Evolutionary conservation across 1,284 basidiomycete genomes (phyloP).

Genomic region (Trichosporon faecale): DNA sequence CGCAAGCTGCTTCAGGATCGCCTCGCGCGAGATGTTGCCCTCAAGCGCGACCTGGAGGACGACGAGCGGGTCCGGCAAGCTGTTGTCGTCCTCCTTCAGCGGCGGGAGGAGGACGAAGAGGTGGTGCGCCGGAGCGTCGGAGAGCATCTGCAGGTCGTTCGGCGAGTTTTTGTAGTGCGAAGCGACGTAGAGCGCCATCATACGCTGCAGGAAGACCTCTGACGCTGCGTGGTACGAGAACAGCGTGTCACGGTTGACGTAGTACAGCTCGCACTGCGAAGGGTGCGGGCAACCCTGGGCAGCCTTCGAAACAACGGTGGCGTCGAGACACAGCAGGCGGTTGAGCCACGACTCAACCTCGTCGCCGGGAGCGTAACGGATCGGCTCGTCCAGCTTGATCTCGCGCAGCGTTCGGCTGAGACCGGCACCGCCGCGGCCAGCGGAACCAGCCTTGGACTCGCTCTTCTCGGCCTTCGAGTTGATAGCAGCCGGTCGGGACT

Average conservation of each 20-base stretch:
- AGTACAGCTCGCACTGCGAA: conserved; percentile 88
- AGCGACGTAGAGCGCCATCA: conserved; percentile 97
- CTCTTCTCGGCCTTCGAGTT: conserved; percentile 56
- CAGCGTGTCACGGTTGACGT: conserved; percentile 91
- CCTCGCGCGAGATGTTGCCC: conserved; percentile 83
- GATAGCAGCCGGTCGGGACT: conserved; percentile 59
- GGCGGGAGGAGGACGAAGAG: conserved; percentile 94
- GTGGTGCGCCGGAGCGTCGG: conserved; percentile 94
- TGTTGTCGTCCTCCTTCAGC: conserved; percentile 76
- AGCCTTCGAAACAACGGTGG: conserved; percentile 65
- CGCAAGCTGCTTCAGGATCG: conserved; percentile 81
- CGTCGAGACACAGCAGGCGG: conserved; percentile 84
- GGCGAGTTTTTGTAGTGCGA: conserved; percentile 99
- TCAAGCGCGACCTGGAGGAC: conserved; percentile 95
- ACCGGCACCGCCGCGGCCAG: conserved; percentile 48
- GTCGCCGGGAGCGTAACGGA: conserved; percentile 86
- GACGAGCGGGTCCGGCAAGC: conserved; percentile 87
- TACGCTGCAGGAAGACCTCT: conserved; percentile 92
- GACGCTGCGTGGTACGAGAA: conserved; percentile 97
- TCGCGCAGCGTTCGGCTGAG: conserved; percentile 77
- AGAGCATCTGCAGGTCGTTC: conserved; percentile 94
- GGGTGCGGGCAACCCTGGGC: conserved; percentile 88
- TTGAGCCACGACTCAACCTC: conserved; percentile 95
- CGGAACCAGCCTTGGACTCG: conserved; percentile 47
- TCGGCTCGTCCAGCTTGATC: conserved; percentile 91